Base-by-base conservation (phyloP, 352 stramenopile genomes). In the Phytopythium sindhum region DNA sequence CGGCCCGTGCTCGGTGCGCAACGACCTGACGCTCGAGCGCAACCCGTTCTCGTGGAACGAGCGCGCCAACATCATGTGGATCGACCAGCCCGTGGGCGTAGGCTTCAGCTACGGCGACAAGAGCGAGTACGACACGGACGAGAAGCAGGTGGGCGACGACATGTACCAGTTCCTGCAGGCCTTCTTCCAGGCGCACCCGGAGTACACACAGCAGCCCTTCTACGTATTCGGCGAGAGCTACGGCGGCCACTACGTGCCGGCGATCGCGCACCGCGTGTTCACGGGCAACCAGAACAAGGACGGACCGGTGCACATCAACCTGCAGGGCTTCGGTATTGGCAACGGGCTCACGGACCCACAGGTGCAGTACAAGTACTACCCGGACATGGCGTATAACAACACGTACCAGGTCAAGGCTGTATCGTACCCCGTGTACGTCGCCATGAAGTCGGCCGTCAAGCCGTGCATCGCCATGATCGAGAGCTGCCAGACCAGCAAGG, bases 91-190 rank as follows among this genome's bases (percentile, higher is more conserved):
- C 10, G 82, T 95, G 11, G 90, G 93, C 31, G 94, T 98, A 6
- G 97, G 96, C 61, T 99, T 98, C 70, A 97, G 80, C 57, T 98
- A 98, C 67, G 93, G 94, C 47, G 81, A 90, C 47, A 80, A 82
- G 53, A 94, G 80, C 41, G 85, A 91, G 60, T 89, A 89, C 64
- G 96, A 98, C 75, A 85, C 76, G 24, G 90, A 93, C 37, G 96
- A 99, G 72, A 90, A 92, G 37, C 87, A 97, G 74, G 92, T 99
- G 57, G 84, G 75, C 31, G 90, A 98, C 70, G 94, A 99, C 75
- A 97, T 98, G 67, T 98, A 93, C 70, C 89, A 96, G 61, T 99
- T 99, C 73, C 68, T 99, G 28, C 91, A 98, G 68, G 82, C 84
- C 42, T 99, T 98, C 68, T 93, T 98, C 61, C 69, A 93, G 60